phyloP scores from a whole-genome alignment of 495 filamentous ascomycete genomes.

The Darksidea phi region DNA sequence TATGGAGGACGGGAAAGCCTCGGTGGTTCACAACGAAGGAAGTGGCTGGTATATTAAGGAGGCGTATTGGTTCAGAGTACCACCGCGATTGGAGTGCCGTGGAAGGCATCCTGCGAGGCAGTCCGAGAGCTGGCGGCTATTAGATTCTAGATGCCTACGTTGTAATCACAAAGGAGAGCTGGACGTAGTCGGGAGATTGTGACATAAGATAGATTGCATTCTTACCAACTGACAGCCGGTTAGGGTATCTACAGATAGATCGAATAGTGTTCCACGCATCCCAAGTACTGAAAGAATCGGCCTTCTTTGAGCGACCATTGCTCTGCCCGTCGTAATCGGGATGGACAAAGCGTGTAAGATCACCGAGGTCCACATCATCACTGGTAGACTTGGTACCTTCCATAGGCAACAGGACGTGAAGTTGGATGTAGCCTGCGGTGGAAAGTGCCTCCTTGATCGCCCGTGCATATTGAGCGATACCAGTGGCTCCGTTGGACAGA shows the following conservation, averaged over 20 bases:
- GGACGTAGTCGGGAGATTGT: not conserved
- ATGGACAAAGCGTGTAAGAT: constrained; percentile 58
- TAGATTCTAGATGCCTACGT: constrained; percentile 27
- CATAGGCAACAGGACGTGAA: constrained; percentile 81
- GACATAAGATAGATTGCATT: not conserved
- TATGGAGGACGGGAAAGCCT: constrained; percentile 80
- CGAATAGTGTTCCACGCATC: constrained; percentile 91
- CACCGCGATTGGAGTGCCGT: constrained; percentile 77
- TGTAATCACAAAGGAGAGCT: constrained; percentile 10
- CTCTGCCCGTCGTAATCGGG: constrained; percentile 51
- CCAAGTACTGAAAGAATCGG: constrained; percentile 76
- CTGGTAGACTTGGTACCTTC: constrained; percentile 57
- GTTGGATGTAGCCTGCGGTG: constrained; percentile 69
- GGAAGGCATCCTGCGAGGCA: constrained; percentile 77
- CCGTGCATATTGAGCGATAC: constrained; percentile 71
- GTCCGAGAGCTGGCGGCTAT: constrained; percentile 59
- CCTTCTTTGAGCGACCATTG: constrained; percentile 40
- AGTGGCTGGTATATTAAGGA: constrained; percentile 65
- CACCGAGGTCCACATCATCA: constrained; percentile 52
- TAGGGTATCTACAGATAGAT: constrained; percentile 80
- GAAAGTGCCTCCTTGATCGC: constrained; percentile 77
- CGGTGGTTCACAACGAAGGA: constrained; percentile 75
- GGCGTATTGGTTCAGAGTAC: constrained; percentile 87
- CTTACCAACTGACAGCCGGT: constrained; percentile 84
- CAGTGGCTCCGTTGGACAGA: constrained; percentile 52